phyloP scores from a whole-genome alignment of 768 basidiomycete species.

The Paxillus involutus region DNA sequence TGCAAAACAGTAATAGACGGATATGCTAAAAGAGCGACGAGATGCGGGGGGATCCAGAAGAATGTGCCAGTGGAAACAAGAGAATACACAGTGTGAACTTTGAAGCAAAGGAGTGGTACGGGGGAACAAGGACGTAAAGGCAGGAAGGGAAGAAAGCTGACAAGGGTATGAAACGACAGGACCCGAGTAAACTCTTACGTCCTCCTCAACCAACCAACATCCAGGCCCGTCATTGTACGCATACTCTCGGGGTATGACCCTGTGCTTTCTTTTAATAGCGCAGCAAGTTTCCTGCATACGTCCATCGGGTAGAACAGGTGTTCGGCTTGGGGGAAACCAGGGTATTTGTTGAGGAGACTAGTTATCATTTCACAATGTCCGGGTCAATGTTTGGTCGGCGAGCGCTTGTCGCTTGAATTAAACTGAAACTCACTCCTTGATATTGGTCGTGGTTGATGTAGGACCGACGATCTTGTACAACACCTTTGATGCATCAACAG shows the following conservation, averaged over 20 bases:
- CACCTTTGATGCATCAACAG: constrained; percentile 76
- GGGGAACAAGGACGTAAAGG: neutral
- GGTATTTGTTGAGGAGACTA: constrained; percentile 67
- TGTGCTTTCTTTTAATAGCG: constrained; percentile 75
- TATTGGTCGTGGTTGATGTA: constrained; percentile 47
- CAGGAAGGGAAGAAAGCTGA: neutral
- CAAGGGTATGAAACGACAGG: neutral
- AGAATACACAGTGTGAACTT: too few species aligned
- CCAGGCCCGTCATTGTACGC: constrained; percentile 76
- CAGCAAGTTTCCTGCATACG: constrained; percentile 70
- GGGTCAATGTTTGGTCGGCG: constrained; percentile 1
- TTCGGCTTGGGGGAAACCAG: constrained; percentile 87
- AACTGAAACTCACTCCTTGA: constrained; percentile 19
- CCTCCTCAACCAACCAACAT: constrained; percentile 72
- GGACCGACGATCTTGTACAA: constrained; percentile 79
- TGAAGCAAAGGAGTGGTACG: neutral
- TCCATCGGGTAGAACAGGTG: constrained; percentile 80
- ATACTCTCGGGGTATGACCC: constrained; percentile 70
- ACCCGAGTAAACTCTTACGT: constrained; percentile 2
- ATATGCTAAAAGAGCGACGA: neutral
- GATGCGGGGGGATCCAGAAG: neutral
- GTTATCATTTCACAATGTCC: too few species aligned
- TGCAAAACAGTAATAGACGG: neutral
- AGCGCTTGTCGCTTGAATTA: neutral
- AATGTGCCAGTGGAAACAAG: too few species aligned